phyloP scores from a whole-genome alignment of 2,329 filamentous ascomycete species.

The Calonectria hawksworthii region DNA sequence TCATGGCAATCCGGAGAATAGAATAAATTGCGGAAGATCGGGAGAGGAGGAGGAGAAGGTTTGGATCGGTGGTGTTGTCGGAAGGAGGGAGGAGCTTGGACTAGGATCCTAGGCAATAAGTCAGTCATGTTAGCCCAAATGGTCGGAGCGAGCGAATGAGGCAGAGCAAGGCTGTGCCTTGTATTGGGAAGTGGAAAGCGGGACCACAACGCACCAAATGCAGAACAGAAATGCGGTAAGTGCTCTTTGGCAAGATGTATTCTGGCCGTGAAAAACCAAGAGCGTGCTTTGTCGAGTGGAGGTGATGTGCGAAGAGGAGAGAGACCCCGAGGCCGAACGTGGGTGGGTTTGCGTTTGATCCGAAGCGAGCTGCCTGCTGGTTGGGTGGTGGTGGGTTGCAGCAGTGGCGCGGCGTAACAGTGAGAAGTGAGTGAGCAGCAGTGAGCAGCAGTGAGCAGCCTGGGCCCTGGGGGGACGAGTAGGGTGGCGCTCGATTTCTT shows the following conservation, averaged over 20 bases:
- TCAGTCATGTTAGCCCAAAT: slow-evolving; percentile 23
- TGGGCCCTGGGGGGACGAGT: not conserved
- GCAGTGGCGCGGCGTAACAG: slow-evolving; percentile 13
- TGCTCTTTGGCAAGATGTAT: not conserved
- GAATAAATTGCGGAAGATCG: not conserved
- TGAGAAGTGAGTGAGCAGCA: not conserved
- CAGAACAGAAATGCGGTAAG: not conserved
- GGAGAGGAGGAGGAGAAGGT: not conserved
- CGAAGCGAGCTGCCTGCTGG: slow-evolving; percentile 21
- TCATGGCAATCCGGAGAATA: not conserved
- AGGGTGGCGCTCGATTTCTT: slow-evolving; percentile 15
- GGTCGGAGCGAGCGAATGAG: not conserved
- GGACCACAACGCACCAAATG: not conserved
- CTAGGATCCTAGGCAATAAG: slow-evolving; percentile 26
- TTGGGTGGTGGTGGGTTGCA: slow-evolving; percentile 18
- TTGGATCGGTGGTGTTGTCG: slow-evolving; percentile 19
- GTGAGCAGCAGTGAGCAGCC: not conserved
- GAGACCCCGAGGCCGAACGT: slow-evolving; percentile 13
- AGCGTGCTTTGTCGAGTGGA: slow-evolving; percentile 13
- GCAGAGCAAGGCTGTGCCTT: slow-evolving; percentile 19
- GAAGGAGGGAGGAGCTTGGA: slow-evolving; percentile 25
- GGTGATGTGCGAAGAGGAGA: slow-evolving; percentile 21
- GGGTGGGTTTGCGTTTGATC: slow-evolving; percentile 19
- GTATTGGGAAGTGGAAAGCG: not conserved
- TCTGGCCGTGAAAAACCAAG: not conserved